Evolutionary conservation across 805 yeast genomes (phyloP), one percentile per base, ranked within the genome.

Genomic region (Lipomyces yamadae): DNA sequence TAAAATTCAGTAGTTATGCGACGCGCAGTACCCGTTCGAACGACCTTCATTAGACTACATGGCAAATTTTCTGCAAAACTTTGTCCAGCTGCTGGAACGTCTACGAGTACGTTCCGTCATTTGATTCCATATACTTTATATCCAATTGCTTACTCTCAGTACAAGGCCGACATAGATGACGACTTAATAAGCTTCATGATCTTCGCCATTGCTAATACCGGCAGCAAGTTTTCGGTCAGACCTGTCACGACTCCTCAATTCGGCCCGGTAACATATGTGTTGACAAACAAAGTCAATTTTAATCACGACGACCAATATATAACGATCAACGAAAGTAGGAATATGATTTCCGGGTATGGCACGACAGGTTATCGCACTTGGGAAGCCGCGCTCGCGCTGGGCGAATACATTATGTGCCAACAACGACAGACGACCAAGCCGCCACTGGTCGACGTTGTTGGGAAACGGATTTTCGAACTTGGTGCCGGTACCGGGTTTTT

Each of bases 401-500:
- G 89, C 0, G 82, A 86, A 50, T 88, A 79, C 71, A 71, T 90
- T 15, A 69, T 79, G 34, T 18, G 37, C 2, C 57, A 42, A 5
- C 34, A 4, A 48, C 37, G 13, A 15, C 1, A 24, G 24, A 24
- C 24, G 24, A 8, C 11, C 37, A 34, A 13, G 34, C 34, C 45
- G 10, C 24, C 50, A 8, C 7, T n/a, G 13, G 18, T 57, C 29
- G 58, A 48, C 10, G 56, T 66, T 11, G 10, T 7, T 4, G 74
- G 74, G n/a, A 73, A 74, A 42, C 35, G 61, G 18, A 78, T 90
- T 0, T 74, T 91, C 10, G 98, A 93, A 73, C 75, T 93, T 32
- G 98, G 98, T 0, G 84, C 95, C 10, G 98, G 98, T 0, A 92
- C 98, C 0, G 98, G 97, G 0, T 78, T 94, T 6, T 88, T 90